Conservation (phyloP, 1,284 basidiomycete species). For the Pseudozyma sp. region DNA sequence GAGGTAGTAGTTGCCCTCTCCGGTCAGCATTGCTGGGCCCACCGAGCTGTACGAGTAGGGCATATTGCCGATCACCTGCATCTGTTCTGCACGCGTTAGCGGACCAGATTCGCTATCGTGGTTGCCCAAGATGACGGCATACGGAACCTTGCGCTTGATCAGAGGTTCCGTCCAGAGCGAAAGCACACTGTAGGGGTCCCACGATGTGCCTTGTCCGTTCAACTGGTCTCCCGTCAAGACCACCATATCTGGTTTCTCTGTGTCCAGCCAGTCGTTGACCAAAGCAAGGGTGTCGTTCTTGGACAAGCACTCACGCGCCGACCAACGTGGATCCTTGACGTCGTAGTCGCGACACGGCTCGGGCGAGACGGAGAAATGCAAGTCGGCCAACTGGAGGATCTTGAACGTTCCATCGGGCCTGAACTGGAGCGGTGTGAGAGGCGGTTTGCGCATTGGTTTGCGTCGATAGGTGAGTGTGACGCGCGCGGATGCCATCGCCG, state of each 20-base stretch:
- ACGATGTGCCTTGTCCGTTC: slow-evolving; percentile 79
- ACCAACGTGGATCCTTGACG: slow-evolving; percentile 25
- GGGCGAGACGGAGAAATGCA: slow-evolving; percentile 60
- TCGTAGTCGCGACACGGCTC: slow-evolving; percentile 58
- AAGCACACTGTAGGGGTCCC: slow-evolving; percentile 85
- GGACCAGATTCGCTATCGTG: slow-evolving; percentile 71
- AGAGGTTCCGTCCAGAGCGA: slow-evolving; percentile 86
- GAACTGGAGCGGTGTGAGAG: slow-evolving; percentile 41
- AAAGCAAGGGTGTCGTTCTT: slow-evolving; percentile 56
- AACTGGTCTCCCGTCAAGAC: slow-evolving; percentile 72
- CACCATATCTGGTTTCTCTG: slow-evolving; percentile 87
- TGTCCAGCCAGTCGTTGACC: slow-evolving; percentile 71
- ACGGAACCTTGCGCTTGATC: slow-evolving; percentile 81
- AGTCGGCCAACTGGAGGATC: slow-evolving; percentile 64
- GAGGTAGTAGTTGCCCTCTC: slow-evolving; percentile 24
- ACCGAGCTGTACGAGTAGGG: slow-evolving; percentile 84
- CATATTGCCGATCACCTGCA: slow-evolving; percentile 77
- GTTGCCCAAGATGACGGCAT: slow-evolving; percentile 89
- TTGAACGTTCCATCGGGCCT: slow-evolving; percentile 58
- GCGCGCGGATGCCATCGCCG: slow-evolving; percentile 26
- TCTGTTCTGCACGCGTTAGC: slow-evolving; percentile 71
- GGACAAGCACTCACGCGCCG: slow-evolving; percentile 28
- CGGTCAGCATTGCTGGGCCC: slow-evolving; percentile 80
- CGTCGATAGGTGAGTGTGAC: slow-evolving; percentile 47
- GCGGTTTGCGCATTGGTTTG: slow-evolving; percentile 32